Conservation (phyloP, 2,329 filamentous ascomycete genomes). For the Aspergillus sp. region DNA sequence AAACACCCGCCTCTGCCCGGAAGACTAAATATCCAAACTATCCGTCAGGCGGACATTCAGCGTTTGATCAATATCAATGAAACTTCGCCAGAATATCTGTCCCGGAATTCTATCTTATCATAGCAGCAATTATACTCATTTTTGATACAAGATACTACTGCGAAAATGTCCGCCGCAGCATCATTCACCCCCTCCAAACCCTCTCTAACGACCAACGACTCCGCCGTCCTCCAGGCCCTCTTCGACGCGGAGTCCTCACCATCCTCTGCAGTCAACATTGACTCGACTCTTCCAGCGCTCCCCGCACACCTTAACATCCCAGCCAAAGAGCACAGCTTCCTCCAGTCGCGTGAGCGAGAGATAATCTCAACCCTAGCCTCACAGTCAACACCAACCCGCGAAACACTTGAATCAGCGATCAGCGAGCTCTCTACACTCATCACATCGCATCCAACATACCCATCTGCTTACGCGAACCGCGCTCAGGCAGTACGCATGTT, state of each 20-base stretch:
- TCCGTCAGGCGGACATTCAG: no score
- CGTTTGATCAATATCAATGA: background rate
- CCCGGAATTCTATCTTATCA: background rate
- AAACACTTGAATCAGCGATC: constrained; percentile 39
- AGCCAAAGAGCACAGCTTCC: constrained; percentile 36
- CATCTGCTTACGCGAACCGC: constrained; percentile 60
- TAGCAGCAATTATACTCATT: background rate
- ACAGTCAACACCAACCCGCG: constrained; percentile 18
- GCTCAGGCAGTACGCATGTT: constrained; percentile 55
- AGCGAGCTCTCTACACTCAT: constrained; percentile 50
- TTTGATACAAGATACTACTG: background rate
- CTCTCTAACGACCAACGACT: constrained; percentile 48
- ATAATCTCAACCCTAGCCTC: constrained; percentile 45
- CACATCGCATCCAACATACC: constrained; percentile 51
- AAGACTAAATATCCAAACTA: background rate
- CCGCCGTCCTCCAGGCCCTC: constrained; percentile 51
- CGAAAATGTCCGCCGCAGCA: constrained; percentile 24
- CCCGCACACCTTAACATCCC: constrained; percentile 44
- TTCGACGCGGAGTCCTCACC: constrained; percentile 52
- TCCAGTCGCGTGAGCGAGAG: constrained; percentile 46
- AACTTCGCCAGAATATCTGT: background rate
- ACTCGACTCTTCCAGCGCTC: constrained; percentile 45
- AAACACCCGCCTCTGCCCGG: constrained; percentile 17
- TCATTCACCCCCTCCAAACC: constrained; percentile 29
- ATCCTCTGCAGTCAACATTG: constrained; percentile 43